phyloP scores from a whole-genome alignment of 805 yeast species.

The Sugiyamaella mastotermitis region DNA sequence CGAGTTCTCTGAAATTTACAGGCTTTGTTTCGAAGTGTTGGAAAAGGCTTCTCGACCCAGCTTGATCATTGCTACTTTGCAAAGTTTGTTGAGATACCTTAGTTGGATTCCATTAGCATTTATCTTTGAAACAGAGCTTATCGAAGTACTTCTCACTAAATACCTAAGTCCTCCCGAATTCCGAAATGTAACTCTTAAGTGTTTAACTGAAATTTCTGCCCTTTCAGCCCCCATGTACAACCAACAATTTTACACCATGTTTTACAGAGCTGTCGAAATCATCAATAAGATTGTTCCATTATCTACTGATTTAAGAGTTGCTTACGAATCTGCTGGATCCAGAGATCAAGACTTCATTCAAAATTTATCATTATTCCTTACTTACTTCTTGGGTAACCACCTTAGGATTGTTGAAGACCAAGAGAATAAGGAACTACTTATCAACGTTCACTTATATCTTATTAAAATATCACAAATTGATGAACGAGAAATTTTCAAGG shows the following conservation, averaged over 20 bases:
- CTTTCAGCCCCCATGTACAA: constrained; percentile 49
- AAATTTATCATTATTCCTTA: constrained; percentile 88
- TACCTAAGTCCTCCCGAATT: constrained; percentile 74
- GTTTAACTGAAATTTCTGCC: constrained; percentile 76
- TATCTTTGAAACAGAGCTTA: constrained; percentile 79
- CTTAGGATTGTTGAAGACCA: constrained; percentile 47
- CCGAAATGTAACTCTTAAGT: constrained; percentile 79
- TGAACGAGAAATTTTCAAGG: constrained; percentile 93
- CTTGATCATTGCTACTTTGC: constrained; percentile 75
- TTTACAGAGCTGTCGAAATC: constrained; percentile 66
- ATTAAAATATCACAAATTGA: constrained; percentile 83
- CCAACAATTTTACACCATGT: constrained; percentile 58
- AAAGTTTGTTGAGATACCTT: constrained; percentile 74
- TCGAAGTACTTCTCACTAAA: constrained; percentile 65
- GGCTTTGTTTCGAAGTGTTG: constrained; percentile 86
- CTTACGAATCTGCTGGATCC: constrained; percentile 70
- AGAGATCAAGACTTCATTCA: constrained; percentile 90
- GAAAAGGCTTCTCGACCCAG: constrained; percentile 85
- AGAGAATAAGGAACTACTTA: constrained; percentile 51
- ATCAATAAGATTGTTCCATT: constrained; percentile 65
- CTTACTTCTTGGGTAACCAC: constrained; percentile 77
- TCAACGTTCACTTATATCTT: constrained; percentile 73
- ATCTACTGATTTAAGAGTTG: constrained; percentile 59
- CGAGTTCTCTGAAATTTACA: constrained; percentile 90
- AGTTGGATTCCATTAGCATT: constrained; percentile 93